phyloP scores from a whole-genome alignment of 2,329 filamentous ascomycete genomes.

The Paracoccidioides lutzii region DNA sequence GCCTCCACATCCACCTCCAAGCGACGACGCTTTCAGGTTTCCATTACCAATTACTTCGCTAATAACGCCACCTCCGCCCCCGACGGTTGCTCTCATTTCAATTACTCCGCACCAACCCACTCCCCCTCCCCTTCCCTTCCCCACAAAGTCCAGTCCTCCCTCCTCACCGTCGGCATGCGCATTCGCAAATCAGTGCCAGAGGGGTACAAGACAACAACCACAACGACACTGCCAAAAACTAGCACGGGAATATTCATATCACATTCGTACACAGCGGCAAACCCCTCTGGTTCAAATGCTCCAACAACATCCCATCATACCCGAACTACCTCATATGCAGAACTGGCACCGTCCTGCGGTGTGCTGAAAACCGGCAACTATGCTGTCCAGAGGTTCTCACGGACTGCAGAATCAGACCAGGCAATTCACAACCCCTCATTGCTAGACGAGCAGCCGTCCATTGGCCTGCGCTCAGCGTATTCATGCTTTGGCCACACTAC shows the following conservation, averaged over 20 bases:
- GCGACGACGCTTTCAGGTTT: conserved; percentile 33
- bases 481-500: conserved; percentile 9
- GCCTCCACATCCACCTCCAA: conserved; percentile 24
- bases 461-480: conserved; percentile 26
- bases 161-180: conserved; percentile 89
- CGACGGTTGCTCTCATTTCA: conserved; percentile 23
- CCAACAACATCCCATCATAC: conserved; percentile 4
- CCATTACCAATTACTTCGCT: conserved; percentile 30
- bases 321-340: conserved; percentile 26
- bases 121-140: conserved; percentile 44
- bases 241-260: background rate
- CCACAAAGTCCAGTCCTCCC: conserved; percentile 57
- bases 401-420: conserved; percentile 17
- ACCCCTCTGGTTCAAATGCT: background rate
- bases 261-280: background rate
- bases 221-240: conserved; percentile 9
- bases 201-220: conserved; percentile 74
- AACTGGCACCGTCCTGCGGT: conserved; percentile 70
- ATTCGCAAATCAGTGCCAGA: conserved; percentile 86
- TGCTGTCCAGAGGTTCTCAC: conserved; percentile 42
- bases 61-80: conserved; percentile 11
- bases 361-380: conserved; percentile 62
- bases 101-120: conserved; percentile 28
- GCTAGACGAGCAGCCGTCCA: conserved; percentile 26
- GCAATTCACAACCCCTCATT: conserved; percentile 15